phyloP scores from a whole-genome alignment of 208 protist genomes.

The Crithidia expoeki region DNA sequence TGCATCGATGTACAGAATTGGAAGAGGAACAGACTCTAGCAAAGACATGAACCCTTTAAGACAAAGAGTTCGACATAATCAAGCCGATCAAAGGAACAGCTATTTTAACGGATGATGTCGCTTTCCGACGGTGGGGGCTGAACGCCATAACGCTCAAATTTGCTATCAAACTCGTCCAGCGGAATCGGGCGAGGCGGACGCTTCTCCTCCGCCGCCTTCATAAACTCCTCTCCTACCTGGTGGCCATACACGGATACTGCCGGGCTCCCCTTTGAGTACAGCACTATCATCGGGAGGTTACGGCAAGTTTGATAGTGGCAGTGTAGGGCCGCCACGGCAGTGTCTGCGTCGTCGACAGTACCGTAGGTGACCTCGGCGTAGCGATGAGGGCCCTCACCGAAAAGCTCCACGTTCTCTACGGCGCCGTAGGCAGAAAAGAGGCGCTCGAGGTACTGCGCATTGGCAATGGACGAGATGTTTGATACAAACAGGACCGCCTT shows the following conservation, averaged over 20 bases:
- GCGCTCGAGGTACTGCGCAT: conserved; percentile 81
- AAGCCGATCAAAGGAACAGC: too few species aligned
- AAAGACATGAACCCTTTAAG: too few species aligned
- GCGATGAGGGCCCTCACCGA: conserved; percentile 48
- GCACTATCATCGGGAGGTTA: conserved; percentile 75
- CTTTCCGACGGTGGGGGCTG: conserved; percentile 61
- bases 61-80: too few species aligned
- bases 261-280: conserved; percentile 75
- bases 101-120: conserved; percentile 51
- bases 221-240: conserved; percentile 69
- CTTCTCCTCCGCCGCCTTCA: conserved; percentile 51
- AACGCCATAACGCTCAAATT: conserved; percentile 59
- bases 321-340: conserved; percentile 83
- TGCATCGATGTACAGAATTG: too few species aligned
- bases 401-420: conserved; percentile 65
- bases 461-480: conserved; percentile 76
- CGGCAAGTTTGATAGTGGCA: conserved; percentile 76
- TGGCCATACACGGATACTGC: conserved; percentile 70
- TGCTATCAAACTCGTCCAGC: conserved; percentile 72
- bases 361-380: conserved; percentile 80
- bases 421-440: conserved; percentile 85
- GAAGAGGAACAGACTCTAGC: too few species aligned
- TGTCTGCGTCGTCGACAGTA: conserved; percentile 77
- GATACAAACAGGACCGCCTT: conserved; percentile 71
- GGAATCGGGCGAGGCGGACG: conserved; percentile 43